A percentile compares a stretch with the other conserved stretches of the same genome.
phyloP scores from a whole-genome alignment of 768 basidiomycete species.

The Inosperma sp. region DNA sequence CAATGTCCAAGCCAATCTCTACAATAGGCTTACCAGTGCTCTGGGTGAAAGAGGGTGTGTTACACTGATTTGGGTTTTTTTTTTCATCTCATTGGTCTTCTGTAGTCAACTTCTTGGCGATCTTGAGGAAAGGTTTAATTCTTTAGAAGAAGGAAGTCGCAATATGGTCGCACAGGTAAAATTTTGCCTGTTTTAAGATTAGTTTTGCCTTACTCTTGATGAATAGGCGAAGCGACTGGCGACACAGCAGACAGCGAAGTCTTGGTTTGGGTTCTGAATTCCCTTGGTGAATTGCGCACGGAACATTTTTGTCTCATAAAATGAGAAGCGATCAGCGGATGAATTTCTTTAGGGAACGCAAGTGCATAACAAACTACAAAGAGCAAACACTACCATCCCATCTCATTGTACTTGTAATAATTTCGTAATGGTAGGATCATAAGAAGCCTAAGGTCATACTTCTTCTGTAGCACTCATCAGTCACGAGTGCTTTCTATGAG shows the following conservation, averaged over 20 bases:
- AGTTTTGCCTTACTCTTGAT: background rate
- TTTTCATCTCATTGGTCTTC: background rate
- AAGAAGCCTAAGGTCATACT: too few relatives aligned
- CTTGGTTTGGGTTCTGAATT: conserved; percentile 58
- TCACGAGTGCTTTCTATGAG: background rate
- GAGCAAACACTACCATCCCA: too few relatives aligned
- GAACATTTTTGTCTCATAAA: conserved; percentile 41
- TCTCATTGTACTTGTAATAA: too few relatives aligned
- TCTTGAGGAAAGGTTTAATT: conserved; percentile 58
- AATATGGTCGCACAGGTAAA: conserved; percentile 60
- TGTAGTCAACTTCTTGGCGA: conserved; percentile 57
- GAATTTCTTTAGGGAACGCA: too few relatives aligned
- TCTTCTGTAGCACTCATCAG: too few relatives aligned
- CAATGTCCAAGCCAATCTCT: conserved; percentile 38
- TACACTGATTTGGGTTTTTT: background rate
- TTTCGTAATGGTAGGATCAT: too few relatives aligned
- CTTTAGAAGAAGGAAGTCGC: conserved; percentile 61
- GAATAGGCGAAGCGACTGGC: conserved; percentile 59
- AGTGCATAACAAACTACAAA: too few relatives aligned
- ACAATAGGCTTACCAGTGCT: conserved; percentile 47
- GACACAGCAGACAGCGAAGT: conserved; percentile 56
- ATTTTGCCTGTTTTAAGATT: background rate
- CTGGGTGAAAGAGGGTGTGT: conserved; percentile 61
- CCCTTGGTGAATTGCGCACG: conserved; percentile 34
- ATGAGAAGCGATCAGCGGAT: too few relatives aligned